Base-by-base conservation (phyloP, 768 basidiomycete genomes). In the Psilocybe cubensis region DNA sequence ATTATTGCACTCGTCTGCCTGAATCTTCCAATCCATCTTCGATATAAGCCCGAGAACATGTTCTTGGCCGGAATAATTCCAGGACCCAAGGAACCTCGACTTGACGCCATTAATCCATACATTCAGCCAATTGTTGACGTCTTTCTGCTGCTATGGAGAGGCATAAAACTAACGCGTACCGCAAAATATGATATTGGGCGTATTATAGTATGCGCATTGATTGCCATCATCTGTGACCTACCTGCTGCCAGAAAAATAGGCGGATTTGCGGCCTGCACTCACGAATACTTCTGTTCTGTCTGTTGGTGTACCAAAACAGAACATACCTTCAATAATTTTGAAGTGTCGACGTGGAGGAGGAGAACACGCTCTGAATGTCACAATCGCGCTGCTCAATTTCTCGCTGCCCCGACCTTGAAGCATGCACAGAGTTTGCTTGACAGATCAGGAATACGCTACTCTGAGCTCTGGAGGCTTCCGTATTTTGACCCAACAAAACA, bases 91-190 rank as follows among this genome's bases (percentile, higher is more conserved):
- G 53, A 73, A 29, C 76, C 79, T 2, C 59, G 58, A 0, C 53
- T 67, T 0, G 42, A 68, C 0, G 60, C 74, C 27, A 63, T 78
- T 2, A 77, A 80, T 29, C 71, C 73, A 31, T 50, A 72, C n/a
- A 62, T 81, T 4, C 7, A 18, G 0, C 75, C 73, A 0, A 68
- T 80, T 10, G 67, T 80, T 10, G 64, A 75, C 28, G 68, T 74
- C 17, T 63, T 79, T 2, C 38, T 70, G 0, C 14, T 42, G 0
- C 59, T 72, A 3, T 81, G 72, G 68, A 3, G 56, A 4, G 74
- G 77, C 4, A 43, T 74, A 4, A 66, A 54, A 38, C 59, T 68
- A 14, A 53, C 68, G 0, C 3, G 43, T 4, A 76, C 74, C 1
- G 4, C 31, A 11, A 28, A 25, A 3, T 54, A 64, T 51, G 47